Base-by-base conservation (phyloP, 1,284 basidiomycete genomes). In the Malassezia nana region DNA sequence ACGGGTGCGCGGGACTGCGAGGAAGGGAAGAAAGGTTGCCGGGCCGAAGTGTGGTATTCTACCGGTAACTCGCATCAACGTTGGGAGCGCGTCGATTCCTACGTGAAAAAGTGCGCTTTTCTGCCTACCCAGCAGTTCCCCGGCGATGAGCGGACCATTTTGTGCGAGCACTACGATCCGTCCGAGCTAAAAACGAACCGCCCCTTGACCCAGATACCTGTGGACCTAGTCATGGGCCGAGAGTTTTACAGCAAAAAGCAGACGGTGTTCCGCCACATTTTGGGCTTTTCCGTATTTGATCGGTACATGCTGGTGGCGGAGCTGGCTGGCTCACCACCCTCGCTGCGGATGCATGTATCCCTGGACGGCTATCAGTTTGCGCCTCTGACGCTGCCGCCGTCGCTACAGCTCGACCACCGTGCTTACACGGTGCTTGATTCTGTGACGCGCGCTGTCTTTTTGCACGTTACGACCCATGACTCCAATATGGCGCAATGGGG, bases 371-470 rank as follows among this genome's bases (percentile, higher is more conserved):
- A 81, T 52, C 81, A 80, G 47, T 98, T 92, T 74, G 84, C 91
- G 0, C 78, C 81, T 33, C 89, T 89, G 1, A 79, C 82, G 66
- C 96, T 98, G 81, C 92, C 92, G 3, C 86, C 89, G 0, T 83
- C 80, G 38, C 85, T 95, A 83, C 81, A 83, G 49, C 84, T 91
- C 2, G 84, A 88, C 48, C 86, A 92, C 48, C 61, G 87, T 82
- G 88, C 89, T 0, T 94, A 91, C 75, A 95, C 90, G 2, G 83
- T 98, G 43, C 80, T 98, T 3, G 94, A 98, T 75, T 95, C 90
- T 4, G 86, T 81, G 65, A 98, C 94, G 0, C 83, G 86, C 56
- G 82, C 91, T 0, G 83, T 98, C 57, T 98, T 98, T 81, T 75
- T 98, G 20, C 91, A 94, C 66, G 87, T 94, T 77, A 96, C 94